Base-by-base conservation (phyloP, 495 filamentous ascomycete species). In the Podospora conica region DNA sequence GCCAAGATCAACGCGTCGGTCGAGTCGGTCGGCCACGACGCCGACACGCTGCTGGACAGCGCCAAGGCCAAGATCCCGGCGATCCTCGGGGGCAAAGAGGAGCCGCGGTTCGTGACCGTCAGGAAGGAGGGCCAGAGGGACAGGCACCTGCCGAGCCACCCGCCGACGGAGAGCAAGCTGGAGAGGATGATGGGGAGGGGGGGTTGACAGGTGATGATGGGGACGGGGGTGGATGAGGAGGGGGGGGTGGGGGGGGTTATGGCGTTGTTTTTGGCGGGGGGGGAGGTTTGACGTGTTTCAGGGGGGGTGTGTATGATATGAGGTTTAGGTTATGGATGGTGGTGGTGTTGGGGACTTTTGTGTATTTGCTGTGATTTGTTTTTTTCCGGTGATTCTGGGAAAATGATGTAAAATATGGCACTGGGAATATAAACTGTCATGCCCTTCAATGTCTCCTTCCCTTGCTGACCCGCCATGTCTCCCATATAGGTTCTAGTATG, bases 101-200 rank as follows among this genome's bases (percentile, higher is more conserved):
- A 61, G 9, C 12, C 18, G 59, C 0, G 11, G 6, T 40, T 20
- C 15, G 31, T 28, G 0, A 28, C 29, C 29, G 59, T 15, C 10
- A 15, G 12, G 33, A 6, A 18, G 60, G 21, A 64, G 10, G 15
- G 27, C 7, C 21, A 64, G 22, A 57, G n/a, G 24, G 22, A 27
- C 2, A 55, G n/a, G 28, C 63, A 64, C n/a, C 2, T 64, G 15
- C 63, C 63, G 20, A 48, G 22, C 21, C 28, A 12, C 20, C 57
- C 40, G 63, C 63, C 63, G 55, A 33, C 55, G 9, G 63, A 64
- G 8, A 58, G 29, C 11, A 64, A 58, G 18, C 40, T 58, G 63
- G 63, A 64, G 55, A 56, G 63, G 20, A 48, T 64, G 12, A 28
- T 64, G 31, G 63, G 63, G 58, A 10, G 63, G 22, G 63, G 63